Evolutionary conservation across 108 stramenopile genomes (phyloP), one percentile per base, ranked within the genome.

Genomic region (Skeletonema marinoi): DNA sequence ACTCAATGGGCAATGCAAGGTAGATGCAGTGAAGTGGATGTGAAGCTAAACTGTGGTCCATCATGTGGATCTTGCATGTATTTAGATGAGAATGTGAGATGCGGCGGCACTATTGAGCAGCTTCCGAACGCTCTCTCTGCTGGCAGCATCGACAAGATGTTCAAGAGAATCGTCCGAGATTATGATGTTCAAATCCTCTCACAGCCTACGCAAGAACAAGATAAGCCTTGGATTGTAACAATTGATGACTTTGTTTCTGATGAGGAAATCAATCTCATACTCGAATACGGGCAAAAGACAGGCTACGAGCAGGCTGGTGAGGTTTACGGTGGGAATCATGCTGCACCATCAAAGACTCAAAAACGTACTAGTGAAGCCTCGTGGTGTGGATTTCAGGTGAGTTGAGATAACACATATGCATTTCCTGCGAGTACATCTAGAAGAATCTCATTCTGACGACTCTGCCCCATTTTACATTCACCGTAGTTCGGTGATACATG

Each of bases 51-150:
- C 36, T 89, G 90, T 66, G 88, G 86, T 39, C 86, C 88, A 1
- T 89, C 92, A 31, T 96, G 96, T 69, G 63, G 77, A 71, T 74
- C 81, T 31, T 96, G 96, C 65, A 71, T 90, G 60, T 70, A 90
- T 62, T 89, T 96, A 50, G 90, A 93, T 70, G 81, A 86, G 8
- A 74, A 74, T 33, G 61, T 71, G 2, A 84, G 90, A 8, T 90
- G 92, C 69, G 89, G 90, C 14, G 77, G 68, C 0, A 48, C 80
- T 10, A 8, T 48, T 16, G 62, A 74, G 0, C 73, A 88, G 67
- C 78, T 64, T 3, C 60, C 65, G 11, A 88, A 87, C 17, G 90
- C 81, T 3, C 69, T 88, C 7, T 36, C 68, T 35, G 83, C 86
- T 12, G 85, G 87, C 11, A 82, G 73, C 16, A 46, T 91, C 21